Base-by-base conservation (phyloP, 768 basidiomycete genomes). In the Cubamyces lactineus region DNA sequence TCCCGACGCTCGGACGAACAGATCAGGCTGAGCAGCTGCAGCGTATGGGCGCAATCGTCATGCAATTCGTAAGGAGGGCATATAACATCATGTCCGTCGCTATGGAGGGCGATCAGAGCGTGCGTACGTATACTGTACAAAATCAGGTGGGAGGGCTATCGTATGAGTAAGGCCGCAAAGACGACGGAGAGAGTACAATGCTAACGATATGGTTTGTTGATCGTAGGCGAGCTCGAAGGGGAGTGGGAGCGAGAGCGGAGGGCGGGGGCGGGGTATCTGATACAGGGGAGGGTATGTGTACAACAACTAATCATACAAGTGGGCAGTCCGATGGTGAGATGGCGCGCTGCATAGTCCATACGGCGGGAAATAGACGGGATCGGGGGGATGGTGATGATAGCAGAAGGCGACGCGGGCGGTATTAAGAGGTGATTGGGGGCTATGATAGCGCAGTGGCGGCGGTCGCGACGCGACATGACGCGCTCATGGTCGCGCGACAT, bases 401-500 rank as follows among this genome's bases (percentile, higher is more conserved):
- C 34, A 34, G 34, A 34, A 11, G 34, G 34, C 34, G 58, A 55
- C 49, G 40, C 47, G 30, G 56, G 38, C 19, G 43, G 15, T 5
- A 16, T 9, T 17, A 40, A 13, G 21, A 39, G 58, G 58, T 41
- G 43, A 40, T 45, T 45, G 8, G 45, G 51, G 39, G 28, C 21
- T 30, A 57, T 53, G 40, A 53, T 55, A 39, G 57, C 52, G 62
- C 57, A 64, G 46, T 47, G 40, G 57, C n/a, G 24, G 48, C 5
- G 19, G 26, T 26, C 24, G 23, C 19, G 45, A 19, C 26, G 41
- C 19, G 51, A 30, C 48, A 47, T 42, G 53, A 49, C 49, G 57
- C 48, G 57, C 60, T 66, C 62, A 67, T 51, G 66, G 53, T 40
- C 56, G 43, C 28, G 61, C 54, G 50, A 66, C 63, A 46, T 65